Evolutionary conservation across 129 eudicot genomes (phyloP).

Genomic region (Tagetes patula): DNA sequence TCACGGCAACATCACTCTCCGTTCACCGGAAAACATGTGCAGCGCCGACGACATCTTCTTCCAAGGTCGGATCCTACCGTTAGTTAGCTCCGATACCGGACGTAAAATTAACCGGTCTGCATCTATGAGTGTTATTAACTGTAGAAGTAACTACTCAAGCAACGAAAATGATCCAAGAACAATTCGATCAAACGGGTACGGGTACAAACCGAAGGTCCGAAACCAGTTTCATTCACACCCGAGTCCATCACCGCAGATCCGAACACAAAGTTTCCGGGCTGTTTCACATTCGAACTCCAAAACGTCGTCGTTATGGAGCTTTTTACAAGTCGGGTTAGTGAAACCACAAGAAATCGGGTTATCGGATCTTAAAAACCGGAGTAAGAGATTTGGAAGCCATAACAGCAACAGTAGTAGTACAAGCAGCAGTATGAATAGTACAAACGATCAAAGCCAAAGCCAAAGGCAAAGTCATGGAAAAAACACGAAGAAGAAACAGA

Average conservation of each 20-base stretch:
- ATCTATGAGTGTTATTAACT: slow-evolving; percentile 53
- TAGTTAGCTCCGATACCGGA: slow-evolving; percentile 49
- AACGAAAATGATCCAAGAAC: slow-evolving; percentile 21
- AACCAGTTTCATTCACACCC: slow-evolving; percentile 87
- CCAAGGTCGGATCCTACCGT: slow-evolving; percentile 77
- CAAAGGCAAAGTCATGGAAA: neutral
- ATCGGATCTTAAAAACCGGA: slow-evolving; percentile 48
- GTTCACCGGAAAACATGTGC: slow-evolving; percentile 66
- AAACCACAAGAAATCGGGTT: slow-evolving; percentile 71
- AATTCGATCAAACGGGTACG: slow-evolving; percentile 13
- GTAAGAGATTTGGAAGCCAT: slow-evolving; percentile 46
- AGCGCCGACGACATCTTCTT: slow-evolving; percentile 84
- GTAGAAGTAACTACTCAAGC: slow-evolving; percentile 8
- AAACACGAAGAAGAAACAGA: slow-evolving; percentile 40
- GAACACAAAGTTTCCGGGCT: slow-evolving; percentile 30
- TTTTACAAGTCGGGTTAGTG: slow-evolving; percentile 60
- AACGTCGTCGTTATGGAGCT: slow-evolving; percentile 65
- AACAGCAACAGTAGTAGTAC: slow-evolving; percentile 53
- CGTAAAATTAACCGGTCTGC: slow-evolving; percentile 49
- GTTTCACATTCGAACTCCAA: slow-evolving; percentile 29
- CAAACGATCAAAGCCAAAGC: slow-evolving; percentile 18
- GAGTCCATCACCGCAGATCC: slow-evolving; percentile 81
- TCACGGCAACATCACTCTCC: slow-evolving; percentile 16
- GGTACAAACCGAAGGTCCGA: slow-evolving; percentile 41
- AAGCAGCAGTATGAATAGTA: slow-evolving; percentile 36